A percentile compares a stretch with the other conserved stretches of the same genome.
phyloP scores from a whole-genome alignment of 306 rosid species.

The Begonia peltatifolia region DNA sequence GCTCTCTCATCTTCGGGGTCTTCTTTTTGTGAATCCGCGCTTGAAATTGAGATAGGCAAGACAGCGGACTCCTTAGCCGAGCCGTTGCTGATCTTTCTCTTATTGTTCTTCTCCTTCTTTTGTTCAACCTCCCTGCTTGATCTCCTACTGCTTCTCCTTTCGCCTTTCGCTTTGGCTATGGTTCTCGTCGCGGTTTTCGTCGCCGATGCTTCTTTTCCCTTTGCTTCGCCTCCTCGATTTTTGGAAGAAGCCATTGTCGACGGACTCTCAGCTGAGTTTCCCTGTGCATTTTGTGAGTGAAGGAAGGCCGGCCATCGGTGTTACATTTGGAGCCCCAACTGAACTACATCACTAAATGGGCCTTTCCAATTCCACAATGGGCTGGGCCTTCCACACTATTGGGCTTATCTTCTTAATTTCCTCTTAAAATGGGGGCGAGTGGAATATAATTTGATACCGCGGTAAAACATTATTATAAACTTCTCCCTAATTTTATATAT shows the following conservation, averaged over 20 bases:
- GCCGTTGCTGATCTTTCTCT: constrained; percentile 25
- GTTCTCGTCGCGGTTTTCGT: constrained; percentile 6
- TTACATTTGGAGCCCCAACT: no score
- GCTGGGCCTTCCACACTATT: no score
- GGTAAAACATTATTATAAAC: no score
- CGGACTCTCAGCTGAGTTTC: no score
- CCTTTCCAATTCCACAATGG: no score
- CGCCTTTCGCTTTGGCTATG: constrained; percentile 5
- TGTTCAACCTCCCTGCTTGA: not conserved
- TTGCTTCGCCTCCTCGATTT: constrained; percentile 22
- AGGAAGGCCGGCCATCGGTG: no score
- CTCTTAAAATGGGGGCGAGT: no score
- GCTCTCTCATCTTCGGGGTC: constrained; percentile 6
- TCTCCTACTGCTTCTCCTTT: not conserved
- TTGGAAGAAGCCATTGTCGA: constrained; percentile 53
- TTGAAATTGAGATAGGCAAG: constrained; percentile 11
- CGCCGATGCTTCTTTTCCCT: constrained; percentile 16
- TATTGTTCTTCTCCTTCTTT: constrained; percentile 11
- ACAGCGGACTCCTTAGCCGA: constrained; percentile 6
- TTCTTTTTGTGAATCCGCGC: constrained; percentile 16
- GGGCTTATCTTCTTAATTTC: no score
- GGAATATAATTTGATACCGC: no score
- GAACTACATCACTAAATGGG: no score
- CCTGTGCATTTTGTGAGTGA: no score
- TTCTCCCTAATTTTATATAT: no score